phyloP scores from a whole-genome alignment of 495 filamentous ascomycete species.

The Paragyromitra xinjiangensis region DNA sequence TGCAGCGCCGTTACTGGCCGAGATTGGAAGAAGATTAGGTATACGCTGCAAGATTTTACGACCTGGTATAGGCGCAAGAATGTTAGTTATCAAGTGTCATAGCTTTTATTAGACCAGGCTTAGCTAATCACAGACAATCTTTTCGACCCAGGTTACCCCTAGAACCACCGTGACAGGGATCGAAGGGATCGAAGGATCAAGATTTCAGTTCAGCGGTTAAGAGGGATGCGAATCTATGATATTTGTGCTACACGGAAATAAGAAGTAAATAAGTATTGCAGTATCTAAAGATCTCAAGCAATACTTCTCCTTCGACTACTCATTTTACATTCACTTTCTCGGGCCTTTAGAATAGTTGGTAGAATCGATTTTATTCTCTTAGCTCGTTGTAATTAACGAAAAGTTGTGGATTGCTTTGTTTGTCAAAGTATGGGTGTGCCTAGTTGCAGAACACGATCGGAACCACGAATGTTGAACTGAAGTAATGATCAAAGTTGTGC shows the following conservation, averaged over 20 bases:
- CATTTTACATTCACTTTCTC: neutral
- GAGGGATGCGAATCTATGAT: neutral
- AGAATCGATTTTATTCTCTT: conserved; percentile 26
- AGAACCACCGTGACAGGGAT: conserved; percentile 53
- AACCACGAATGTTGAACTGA: no score
- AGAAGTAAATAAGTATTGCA: conserved; percentile 42
- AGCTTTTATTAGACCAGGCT: neutral
- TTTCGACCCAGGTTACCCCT: conserved; percentile 49
- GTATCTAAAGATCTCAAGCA: conserved; percentile 26
- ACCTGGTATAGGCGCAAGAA: conserved; percentile 91
- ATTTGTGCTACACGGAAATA: neutral
- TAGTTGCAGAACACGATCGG: no score
- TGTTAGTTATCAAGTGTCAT: conserved; percentile 60
- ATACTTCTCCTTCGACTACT: conserved; percentile 21
- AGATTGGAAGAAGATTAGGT: conserved; percentile 69
- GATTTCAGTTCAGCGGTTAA: conserved; percentile 55
- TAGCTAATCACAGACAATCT: conserved; percentile 1
- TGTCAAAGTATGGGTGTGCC: no score
- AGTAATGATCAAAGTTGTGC: no score
- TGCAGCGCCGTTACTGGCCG: conserved; percentile 47
- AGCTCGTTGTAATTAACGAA: conserved; percentile 3
- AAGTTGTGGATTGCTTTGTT: neutral
- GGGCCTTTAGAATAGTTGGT: conserved; percentile 27
- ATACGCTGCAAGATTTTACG: conserved; percentile 93
- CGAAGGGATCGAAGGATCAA: conserved; percentile 53